Base-by-base conservation (phyloP, 2,329 filamentous ascomycete species). In the Diplocarpon rosae region DNA sequence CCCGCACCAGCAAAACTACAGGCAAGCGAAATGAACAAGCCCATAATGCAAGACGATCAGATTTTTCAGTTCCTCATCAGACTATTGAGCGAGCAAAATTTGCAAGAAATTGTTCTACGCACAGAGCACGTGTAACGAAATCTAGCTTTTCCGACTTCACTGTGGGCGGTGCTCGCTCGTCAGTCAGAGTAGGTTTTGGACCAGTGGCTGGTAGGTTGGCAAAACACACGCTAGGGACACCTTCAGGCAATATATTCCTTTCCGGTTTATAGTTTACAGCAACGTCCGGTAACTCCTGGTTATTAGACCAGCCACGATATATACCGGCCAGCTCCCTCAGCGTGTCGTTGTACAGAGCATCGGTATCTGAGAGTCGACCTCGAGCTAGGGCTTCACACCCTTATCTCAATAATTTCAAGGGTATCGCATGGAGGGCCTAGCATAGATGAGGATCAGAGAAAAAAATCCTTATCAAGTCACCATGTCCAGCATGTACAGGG, bases 391-490 rank as follows among this genome's bases (percentile, higher is more conserved):
- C 17, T 82, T 72, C 13, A 85, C 75, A 1, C 84, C 77, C 0
- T 81, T 85, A 55, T 85, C 66, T 58, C 84, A 78, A 52, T 82
- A 69, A 30, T 51, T 51, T 16, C 47, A 52, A n/a, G 52, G 53
- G 15, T 54, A 59, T 80, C 83, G 84, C 82, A 86, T 85, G 51
- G 76, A 75, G 1, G 80, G 79, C 2, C 76, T 69, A 46, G 72
- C 85, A 52, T 85, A 83, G 66, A 78, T 81, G 32, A 93, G 75
- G 5, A 94, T 69, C 13, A 93, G 68, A 66, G 93, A 92, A 27
- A 93, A 72, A 86, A 93, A 92, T 45, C 83, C 85, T 36, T 86
- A 86, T 86, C 86, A 93, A 0, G 83, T 86, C 5, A 93, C 76
- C 13, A 93, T 75, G 51, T 89, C 88, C 43, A 90, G 71, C 10